phyloP scores from a whole-genome alignment of 331 rosid species.

The Malus hybrid region DNA sequence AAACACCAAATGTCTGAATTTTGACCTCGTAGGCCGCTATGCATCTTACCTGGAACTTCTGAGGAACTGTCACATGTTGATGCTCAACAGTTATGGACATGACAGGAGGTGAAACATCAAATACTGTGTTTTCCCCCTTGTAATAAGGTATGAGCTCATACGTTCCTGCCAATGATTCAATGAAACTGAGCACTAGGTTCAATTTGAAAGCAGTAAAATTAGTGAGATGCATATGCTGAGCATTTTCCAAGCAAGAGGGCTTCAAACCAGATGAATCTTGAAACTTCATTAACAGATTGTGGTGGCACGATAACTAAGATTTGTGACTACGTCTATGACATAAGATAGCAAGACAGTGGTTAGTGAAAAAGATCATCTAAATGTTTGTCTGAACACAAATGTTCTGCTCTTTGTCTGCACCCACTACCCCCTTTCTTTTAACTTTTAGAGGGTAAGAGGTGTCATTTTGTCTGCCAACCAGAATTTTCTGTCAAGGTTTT shows the following conservation, averaged over 20 bases:
- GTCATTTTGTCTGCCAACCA: background rate
- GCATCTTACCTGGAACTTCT: conserved; percentile 75
- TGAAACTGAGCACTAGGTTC: conserved; percentile 7
- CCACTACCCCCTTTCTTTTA: background rate
- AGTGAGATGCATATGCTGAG: conserved; percentile 7
- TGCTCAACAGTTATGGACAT: conserved; percentile 68
- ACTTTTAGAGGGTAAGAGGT: background rate
- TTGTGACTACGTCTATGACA: background rate
- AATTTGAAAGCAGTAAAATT: background rate
- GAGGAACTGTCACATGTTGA: conserved; percentile 68
- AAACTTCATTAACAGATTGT: conserved; percentile 1
- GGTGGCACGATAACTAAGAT: background rate
- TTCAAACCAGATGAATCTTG: conserved; percentile 7
- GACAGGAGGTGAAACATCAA: conserved; percentile 88
- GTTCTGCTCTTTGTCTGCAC: background rate
- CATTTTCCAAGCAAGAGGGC: background rate
- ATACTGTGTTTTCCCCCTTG: conserved; percentile 93
- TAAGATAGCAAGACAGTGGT: background rate
- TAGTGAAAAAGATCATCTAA: background rate
- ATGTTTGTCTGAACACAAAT: background rate
- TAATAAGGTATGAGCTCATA: conserved; percentile 88
- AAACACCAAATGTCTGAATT: background rate
- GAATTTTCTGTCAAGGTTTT: background rate
- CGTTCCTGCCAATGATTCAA: conserved; percentile 50
- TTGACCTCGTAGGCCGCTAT: background rate